Evolutionary conservation across 495 filamentous ascomycete genomes (phyloP).

Genomic region (Neurospora sp.): DNA sequence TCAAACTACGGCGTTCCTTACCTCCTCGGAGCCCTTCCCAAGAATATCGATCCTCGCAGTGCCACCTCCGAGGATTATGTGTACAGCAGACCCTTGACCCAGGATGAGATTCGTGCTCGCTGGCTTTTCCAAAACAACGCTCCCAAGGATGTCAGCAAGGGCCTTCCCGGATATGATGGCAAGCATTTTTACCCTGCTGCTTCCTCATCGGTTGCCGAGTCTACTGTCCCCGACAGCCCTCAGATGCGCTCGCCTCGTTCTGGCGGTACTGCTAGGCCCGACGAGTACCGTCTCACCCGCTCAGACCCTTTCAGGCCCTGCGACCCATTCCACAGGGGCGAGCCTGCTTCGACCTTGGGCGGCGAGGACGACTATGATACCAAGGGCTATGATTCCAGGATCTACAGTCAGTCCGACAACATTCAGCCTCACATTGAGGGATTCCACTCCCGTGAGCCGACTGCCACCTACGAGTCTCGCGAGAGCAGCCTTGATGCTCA

Average conservation of each 20-base stretch:
- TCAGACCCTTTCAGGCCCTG: conserved; percentile 28
- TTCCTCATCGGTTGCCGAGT: conserved; percentile 36
- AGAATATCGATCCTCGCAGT: conserved; percentile 23
- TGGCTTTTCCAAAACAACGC: conserved; percentile 42
- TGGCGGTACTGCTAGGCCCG: conserved; percentile 3
- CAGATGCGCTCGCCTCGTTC: neutral
- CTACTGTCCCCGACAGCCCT: neutral
- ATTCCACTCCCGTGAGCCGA: neutral
- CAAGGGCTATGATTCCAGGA: conserved; percentile 14
- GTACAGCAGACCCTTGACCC: conserved; percentile 37
- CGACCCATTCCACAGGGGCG: conserved; percentile 16
- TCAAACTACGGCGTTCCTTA: conserved; percentile 25
- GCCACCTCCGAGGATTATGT: conserved; percentile 29
- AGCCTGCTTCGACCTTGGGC: neutral
- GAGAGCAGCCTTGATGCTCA: conserved; percentile 12
- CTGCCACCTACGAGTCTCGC: conserved; percentile 1
- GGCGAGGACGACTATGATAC: conserved; percentile 16
- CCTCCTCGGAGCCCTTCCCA: conserved; percentile 33
- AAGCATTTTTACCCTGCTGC: conserved; percentile 42
- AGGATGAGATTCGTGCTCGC: conserved; percentile 38
- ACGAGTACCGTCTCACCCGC: conserved; percentile 14
- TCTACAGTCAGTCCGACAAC: conserved; percentile 11
- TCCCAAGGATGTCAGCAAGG: conserved; percentile 27
- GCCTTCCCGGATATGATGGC: conserved; percentile 46
- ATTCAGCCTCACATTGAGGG: neutral